Evolutionary conservation across 129 eudicot species (phyloP).

Genomic region (Artemisia tridentata): DNA sequence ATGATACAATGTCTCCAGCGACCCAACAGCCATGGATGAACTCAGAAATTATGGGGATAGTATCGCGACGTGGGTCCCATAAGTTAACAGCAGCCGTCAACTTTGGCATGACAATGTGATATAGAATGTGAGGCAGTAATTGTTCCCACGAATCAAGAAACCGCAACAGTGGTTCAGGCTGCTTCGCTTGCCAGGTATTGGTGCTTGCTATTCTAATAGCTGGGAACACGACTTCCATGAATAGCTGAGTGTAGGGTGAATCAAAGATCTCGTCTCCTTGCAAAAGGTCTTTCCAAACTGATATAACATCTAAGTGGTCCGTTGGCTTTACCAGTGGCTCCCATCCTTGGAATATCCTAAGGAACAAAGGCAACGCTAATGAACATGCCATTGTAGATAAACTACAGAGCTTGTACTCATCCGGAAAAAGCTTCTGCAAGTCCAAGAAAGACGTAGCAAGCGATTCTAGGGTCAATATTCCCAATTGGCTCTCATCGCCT

Average conservation of each 20-base stretch:
- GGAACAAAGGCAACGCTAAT: constrained; percentile 57
- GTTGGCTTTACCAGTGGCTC: constrained; percentile 61
- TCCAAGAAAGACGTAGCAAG: constrained; percentile 55
- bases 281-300: constrained; percentile 53
- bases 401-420: constrained; percentile 57
- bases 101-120: constrained; percentile 30
- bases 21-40: constrained; percentile 87
- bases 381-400: constrained; percentile 67
- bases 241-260: constrained; percentile 39
- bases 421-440: constrained; percentile 48
- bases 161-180: constrained; percentile 48
- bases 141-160: constrained; percentile 77
- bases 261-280: constrained; percentile 48
- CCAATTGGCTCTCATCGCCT: constrained; percentile 30
- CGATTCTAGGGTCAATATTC: constrained; percentile 58
- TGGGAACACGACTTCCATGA: constrained; percentile 77
- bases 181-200: constrained; percentile 47
- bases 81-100: constrained; percentile 55
- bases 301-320: constrained; percentile 43
- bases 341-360: constrained; percentile 72
- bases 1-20: constrained; percentile 44
- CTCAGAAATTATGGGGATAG: constrained; percentile 76
- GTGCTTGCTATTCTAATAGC: constrained; percentile 68
- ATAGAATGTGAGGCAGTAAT: constrained; percentile 59
- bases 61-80: constrained; percentile 86